Evolutionary conservation across 148 eudicot species (phyloP), one percentile per base, ranked within the genome.

Genomic region (Chenopodium album): DNA sequence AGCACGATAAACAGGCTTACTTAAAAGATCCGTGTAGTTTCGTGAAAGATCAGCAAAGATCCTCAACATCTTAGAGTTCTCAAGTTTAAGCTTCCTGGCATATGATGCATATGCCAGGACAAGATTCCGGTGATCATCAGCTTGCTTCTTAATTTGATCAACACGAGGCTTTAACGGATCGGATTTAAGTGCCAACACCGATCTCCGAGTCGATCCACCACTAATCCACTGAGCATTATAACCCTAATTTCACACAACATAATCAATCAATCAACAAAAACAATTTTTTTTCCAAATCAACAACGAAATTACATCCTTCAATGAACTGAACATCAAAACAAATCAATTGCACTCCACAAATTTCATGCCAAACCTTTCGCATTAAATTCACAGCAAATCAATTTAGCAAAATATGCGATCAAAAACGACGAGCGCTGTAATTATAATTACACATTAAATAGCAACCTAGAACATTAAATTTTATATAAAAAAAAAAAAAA

Each of bases 61-160:
- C 41, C 92, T 80, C 73, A 88, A 78, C 82, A 88, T 86, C 84
- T 85, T 90, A 22, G 92, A 85, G 80, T 88, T 87, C 85, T 90
- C 90, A 44, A 88, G 90, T 87, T 90, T 88, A 62, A 90, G 89
- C 83, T 90, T 90, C 67, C 92, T 63, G 70, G 92, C 92, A 84
- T 90, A 90, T 0, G 90, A 84, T 8, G 92, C 89, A 77, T 88
- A 90, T 20, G 91, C 89, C 31, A 88, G 46, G 63, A 76, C 92
- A 37, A 88, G 84, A 32, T 83, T 85, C 23, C 89, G 76, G 78
- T 90, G 92, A 84, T 88, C 92, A 81, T 88, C 90, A 1, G 90
- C 92, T 69, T 90, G 92, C 56, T 90, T 90, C 65, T 83, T 84
- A 79, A 85, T 77, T 85, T 90, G 92, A 87, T 90, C 90, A 54